Evolutionary conservation across 163 green algal species (phyloP), one percentile per base, ranked within the genome.

Genomic region (Smithsoniella earleae): DNA sequence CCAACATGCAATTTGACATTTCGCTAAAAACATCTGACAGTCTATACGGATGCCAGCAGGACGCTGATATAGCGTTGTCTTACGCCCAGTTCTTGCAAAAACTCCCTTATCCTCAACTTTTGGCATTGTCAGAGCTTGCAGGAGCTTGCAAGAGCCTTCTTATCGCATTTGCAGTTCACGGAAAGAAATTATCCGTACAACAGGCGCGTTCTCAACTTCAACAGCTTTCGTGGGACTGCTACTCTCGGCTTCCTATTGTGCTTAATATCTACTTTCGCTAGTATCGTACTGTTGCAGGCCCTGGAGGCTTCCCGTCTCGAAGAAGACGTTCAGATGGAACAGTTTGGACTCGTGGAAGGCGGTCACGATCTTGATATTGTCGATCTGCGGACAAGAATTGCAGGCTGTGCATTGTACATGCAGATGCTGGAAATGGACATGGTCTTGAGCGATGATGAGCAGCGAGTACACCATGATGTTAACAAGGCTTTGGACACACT

Each of bases 91-190:
- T 38, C 58, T 31, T 69, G 20, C 20, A 69, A 16, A 30, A 36
- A 5, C 58, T 69, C 30, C 58, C 58, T 16, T 69, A 69, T 31
- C 6, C 58, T 30, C 58, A 69, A 33, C 58, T 69, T 30, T 16
- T 69, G 3, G 58, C 58, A 5, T 31, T 69, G 20, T 69, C 58
- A 33, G 58, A 69, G 25, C 58, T 69, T 5, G 58, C 58, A 3
- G 58, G 58, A 6, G 58, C 58, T n/a, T 69, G 58, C 58, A 69
- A 69, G 58, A 69, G 58, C 58, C 58, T 69, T 30, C 25, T 69
- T 4, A 69, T 69, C 5, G 58, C 58, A 16, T 69, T 69, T 40
- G 58, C 58, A 8, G 25, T 34, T 30, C 58, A 69, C 1, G 58
- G 58, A 16, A 3, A 33, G 3, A 30, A 69, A 30, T 45, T 38